Evolutionary conservation across 257 asterid species (phyloP).

Genomic region (Anisodus tanguticus): DNA sequence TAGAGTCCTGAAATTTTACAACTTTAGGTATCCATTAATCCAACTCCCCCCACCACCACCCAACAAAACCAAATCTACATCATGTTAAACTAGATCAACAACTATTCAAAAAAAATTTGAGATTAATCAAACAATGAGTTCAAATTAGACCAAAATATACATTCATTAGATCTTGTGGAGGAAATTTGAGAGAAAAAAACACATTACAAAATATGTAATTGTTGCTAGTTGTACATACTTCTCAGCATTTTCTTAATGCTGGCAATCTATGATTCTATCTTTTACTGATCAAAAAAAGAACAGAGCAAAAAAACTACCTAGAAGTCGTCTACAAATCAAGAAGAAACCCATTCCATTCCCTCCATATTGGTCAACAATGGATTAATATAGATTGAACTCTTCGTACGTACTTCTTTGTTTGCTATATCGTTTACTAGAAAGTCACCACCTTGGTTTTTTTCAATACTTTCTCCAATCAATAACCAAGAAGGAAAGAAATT

Average conservation of each 20-base stretch:
- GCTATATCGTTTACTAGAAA: neutral
- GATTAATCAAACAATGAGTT: neutral
- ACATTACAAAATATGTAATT: too few species aligned
- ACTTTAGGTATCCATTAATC: neutral
- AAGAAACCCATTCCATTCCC: neutral
- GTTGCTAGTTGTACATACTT: too few species aligned
- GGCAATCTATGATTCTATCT: too few species aligned
- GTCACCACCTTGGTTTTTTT: neutral
- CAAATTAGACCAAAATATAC: neutral
- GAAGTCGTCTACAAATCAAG: neutral
- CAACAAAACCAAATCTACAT: neutral
- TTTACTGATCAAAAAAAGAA: too few species aligned
- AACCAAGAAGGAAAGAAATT: neutral
- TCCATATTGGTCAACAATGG: neutral
- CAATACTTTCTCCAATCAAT: neutral
- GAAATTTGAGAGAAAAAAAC: neutral
- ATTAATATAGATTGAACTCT: neutral
- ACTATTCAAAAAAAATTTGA: neutral
- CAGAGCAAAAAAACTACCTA: neutral
- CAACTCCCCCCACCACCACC: neutral
- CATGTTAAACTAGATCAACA: neutral
- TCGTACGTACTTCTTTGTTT: neutral
- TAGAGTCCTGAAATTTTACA: conserved; percentile 66
- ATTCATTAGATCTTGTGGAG: neutral
- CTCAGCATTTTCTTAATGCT: too few species aligned